Conservation (phyloP, 176 grass and related monocot species). For the Aegilops speltoides region DNA sequence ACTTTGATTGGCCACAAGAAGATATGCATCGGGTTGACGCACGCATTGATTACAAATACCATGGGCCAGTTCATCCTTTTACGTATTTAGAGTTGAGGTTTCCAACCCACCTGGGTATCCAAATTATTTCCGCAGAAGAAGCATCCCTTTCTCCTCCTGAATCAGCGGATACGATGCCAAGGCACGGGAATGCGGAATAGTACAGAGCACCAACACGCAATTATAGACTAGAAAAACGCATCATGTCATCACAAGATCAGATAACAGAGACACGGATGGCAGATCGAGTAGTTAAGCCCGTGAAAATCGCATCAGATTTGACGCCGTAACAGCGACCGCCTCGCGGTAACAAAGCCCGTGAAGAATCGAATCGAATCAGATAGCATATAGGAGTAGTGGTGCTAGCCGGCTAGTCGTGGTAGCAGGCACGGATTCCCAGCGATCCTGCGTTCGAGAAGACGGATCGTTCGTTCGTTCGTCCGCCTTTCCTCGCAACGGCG, state of each 20-base stretch:
- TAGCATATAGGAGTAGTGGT: not conserved
- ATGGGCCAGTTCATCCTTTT: not conserved
- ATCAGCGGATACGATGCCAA: conserved; percentile 2
- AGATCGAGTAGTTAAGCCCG: not conserved
- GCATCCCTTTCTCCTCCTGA: conserved; percentile 5
- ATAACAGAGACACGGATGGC: not conserved
- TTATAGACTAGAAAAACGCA: not conserved
- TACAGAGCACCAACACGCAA: not conserved
- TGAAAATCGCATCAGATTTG: not conserved
- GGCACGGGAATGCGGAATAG: not conserved
- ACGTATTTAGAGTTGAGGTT: not conserved
- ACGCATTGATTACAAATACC: conserved; percentile 16
- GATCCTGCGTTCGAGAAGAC: not conserved
- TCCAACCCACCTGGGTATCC: conserved; percentile 18
- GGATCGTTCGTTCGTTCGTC: not conserved
- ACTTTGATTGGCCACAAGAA: not conserved
- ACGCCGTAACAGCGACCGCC: not conserved
- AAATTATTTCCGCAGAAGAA: not conserved
- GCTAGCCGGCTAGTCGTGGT: not conserved
- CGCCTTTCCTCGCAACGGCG: not conserved
- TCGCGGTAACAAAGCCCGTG: not conserved
- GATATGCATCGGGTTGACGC: conserved; percentile 10
- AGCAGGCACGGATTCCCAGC: not conserved
- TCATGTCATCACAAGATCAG: not conserved
- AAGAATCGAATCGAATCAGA: not conserved